Conservation (phyloP, 176 grass and related monocot genomes). For the Triticum dicoccoides region DNA sequence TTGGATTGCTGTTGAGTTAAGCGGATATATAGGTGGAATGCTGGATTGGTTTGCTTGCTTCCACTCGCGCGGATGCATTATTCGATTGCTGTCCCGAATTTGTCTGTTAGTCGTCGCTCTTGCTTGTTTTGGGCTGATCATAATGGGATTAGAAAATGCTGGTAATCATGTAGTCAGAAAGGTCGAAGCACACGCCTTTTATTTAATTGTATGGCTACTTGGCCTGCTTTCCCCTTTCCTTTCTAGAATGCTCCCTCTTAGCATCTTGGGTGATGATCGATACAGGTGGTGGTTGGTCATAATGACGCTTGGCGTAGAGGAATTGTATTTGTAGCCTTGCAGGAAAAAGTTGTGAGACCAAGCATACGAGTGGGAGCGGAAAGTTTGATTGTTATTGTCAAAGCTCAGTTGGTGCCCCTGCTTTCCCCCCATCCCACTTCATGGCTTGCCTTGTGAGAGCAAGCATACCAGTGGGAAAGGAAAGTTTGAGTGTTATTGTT, state of each 20-base stretch:
- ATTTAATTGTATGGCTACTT: background rate
- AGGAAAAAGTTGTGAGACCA: background rate
- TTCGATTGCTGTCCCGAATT: background rate
- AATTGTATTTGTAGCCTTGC: conserved; percentile 12
- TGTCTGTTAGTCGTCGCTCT: background rate
- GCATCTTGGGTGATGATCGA: background rate
- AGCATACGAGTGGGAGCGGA: background rate
- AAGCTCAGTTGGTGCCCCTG: background rate
- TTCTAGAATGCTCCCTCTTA: background rate
- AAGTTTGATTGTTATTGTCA: background rate
- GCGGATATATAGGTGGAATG: background rate
- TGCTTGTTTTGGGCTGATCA: background rate
- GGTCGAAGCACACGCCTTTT: background rate
- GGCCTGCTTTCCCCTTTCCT: background rate
- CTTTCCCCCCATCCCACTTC: background rate
- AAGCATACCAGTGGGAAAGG: too few species aligned
- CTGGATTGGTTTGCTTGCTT: background rate
- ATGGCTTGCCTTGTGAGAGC: background rate
- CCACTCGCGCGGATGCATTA: background rate
- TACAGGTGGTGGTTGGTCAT: conserved; percentile 21
- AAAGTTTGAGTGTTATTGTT: background rate
- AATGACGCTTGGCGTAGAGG: background rate
- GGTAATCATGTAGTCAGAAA: background rate
- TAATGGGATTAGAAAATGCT: background rate
- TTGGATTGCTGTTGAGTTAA: background rate